Evolutionary conservation across 2,329 filamentous ascomycete species (phyloP), one percentile per base, ranked within the genome.

Genomic region (Mariannaea elegans): DNA sequence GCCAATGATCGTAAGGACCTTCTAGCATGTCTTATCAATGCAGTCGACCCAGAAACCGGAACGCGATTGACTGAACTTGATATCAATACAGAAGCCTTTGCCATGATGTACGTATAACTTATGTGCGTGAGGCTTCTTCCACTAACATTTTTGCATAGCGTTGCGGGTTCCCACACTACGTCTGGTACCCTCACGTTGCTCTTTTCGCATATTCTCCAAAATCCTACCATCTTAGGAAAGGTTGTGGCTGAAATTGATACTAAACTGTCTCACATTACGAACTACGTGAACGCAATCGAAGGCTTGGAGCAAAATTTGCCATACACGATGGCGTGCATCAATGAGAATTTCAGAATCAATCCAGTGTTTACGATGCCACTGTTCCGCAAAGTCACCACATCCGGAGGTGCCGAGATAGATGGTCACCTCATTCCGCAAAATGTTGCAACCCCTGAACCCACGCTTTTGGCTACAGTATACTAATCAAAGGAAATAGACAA

Each of bases 281-380:
- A 32, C 3, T 23, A 58, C 6, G 4, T 47, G 13, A 13, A 29
- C 18, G 41, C 47, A 8, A 18, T 51, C 13, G 41, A 46, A 6
- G 47, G 32, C 14, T 19, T 58, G 3, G 55, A 58, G 24, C 18
- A 18, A 18, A 27, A 9, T 5, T 16, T 52, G 24, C 41, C 39
- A 13, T 58, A 52, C 29, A 52, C 31, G 10, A 58, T 58, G 55
- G 39, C 47, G 7, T 58, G 55, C 10, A 10, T 58, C 31, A 23
- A 58, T 7, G 55, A 58, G n/a, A 58, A 52, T 7, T 58, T 58
- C 12, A 27, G 41, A 47, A 58, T 58, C 2, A 42, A 47, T n/a
- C 23, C 55, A 12, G 55, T 58, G 5, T 58, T 58, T 14, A 47
- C 55, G 3, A 58, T 58, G 55, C 48, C 55, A 13, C 23, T 58